Evolutionary conservation across 306 rosid genomes (phyloP).

Genomic region (Rosa multiflora): DNA sequence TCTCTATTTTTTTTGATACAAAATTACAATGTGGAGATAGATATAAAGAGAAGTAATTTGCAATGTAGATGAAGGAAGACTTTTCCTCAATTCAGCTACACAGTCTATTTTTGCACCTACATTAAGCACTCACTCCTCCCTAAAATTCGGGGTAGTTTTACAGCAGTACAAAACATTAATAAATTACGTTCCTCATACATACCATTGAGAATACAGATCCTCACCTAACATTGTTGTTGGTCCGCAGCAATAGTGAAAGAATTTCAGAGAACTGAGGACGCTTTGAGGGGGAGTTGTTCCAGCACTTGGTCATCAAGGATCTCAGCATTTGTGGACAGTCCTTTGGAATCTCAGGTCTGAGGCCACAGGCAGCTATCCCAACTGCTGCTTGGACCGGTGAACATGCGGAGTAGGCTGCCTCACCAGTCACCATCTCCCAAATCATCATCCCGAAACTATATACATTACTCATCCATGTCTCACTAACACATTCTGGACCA

Average conservation of each 20-base stretch:
- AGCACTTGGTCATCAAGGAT: slow-evolving; percentile 79
- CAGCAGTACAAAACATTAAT: slow-evolving; percentile 27
- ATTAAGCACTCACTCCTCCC: slow-evolving; percentile 34
- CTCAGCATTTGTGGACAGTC: slow-evolving; percentile 82
- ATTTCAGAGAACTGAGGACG: slow-evolving; percentile 91
- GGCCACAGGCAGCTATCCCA: slow-evolving; percentile 98
- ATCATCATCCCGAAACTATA: slow-evolving; percentile 93
- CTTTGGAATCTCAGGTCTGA: slow-evolving; percentile 92
- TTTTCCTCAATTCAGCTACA: slow-evolving; percentile 40
- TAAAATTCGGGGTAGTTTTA: slow-evolving; percentile 22
- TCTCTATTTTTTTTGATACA: neutral
- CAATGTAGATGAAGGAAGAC: slow-evolving; percentile 24
- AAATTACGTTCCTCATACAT: slow-evolving; percentile 8
- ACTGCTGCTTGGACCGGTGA: slow-evolving; percentile 99
- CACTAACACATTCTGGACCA: slow-evolving; percentile 85
- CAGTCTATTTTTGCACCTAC: slow-evolving; percentile 23
- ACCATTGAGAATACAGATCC: slow-evolving; percentile 14
- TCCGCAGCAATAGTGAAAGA: slow-evolving; percentile 49
- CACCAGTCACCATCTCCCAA: slow-evolving; percentile 98
- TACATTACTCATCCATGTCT: slow-evolving; percentile 93
- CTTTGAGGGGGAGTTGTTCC: slow-evolving; percentile 88
- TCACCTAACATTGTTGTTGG: slow-evolving; percentile 60
- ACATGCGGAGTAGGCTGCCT: slow-evolving; percentile 75
- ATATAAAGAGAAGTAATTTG: slow-evolving; percentile 6
- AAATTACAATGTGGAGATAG: slow-evolving; percentile 4